These are phyloP conservation scores for Pestalotiopsis fici DNA, from an alignment of 2,329 filamentous ascomycete genomes.

Conservation along the genomic window DNA sequence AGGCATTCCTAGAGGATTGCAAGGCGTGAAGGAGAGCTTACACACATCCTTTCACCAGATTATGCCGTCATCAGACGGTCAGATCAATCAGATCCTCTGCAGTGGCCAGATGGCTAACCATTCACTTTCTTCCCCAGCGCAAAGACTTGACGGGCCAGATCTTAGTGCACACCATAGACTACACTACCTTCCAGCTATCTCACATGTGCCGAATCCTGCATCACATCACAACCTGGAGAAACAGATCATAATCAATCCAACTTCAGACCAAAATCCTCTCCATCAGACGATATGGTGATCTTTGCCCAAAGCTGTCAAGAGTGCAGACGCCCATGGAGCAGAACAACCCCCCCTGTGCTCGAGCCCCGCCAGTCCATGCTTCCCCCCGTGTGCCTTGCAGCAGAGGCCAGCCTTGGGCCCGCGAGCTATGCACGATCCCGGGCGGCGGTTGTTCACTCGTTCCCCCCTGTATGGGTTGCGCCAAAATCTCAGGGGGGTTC, in stretches of 20 bases:
- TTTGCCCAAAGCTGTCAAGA: neutral
- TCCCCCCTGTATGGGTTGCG: neutral
- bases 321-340: neutral
- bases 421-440: neutral
- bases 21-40: neutral
- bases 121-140: neutral
- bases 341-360: neutral
- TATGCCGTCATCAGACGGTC: neutral
- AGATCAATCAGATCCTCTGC: neutral
- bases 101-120: neutral
- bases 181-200: too few species aligned
- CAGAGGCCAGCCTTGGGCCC: neutral
- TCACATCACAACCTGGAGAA: neutral
- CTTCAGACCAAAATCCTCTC: neutral
- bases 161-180: neutral
- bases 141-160: too few species aligned
- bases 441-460: neutral
- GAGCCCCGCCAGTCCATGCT: neutral
- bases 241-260: neutral
- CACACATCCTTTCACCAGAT: neutral
- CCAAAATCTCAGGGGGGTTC: neutral
- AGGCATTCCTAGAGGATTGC: neutral
- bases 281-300: neutral
- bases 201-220: neutral
- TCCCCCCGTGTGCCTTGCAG: constrained; percentile 6